Percentiles rank a stretch among this genome's conserved stretches.
phyloP scores from a whole-genome alignment of 139 green algal species.

The Closterium sp. region DNA sequence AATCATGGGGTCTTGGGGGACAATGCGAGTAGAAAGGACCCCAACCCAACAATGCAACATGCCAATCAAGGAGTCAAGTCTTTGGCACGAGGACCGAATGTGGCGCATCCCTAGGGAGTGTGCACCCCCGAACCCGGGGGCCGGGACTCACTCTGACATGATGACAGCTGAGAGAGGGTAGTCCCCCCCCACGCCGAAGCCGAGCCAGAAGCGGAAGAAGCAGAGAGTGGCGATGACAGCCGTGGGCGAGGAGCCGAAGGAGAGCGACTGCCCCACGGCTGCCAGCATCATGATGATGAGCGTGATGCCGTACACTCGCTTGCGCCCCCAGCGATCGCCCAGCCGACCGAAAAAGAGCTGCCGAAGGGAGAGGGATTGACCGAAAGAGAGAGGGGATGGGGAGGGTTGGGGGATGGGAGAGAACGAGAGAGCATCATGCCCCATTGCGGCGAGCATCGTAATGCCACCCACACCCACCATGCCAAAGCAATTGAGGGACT shows the following conservation, averaged over 20 bases:
- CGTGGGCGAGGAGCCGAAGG: constrained; percentile 23
- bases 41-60: too few species aligned
- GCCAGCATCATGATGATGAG: constrained; percentile 55
- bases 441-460: too few species aligned
- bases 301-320: constrained; percentile 51
- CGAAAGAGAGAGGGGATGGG: background rate
- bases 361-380: background rate
- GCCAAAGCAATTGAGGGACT: too few species aligned
- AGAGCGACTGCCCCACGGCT: constrained; percentile 13
- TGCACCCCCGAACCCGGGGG: too few species aligned
- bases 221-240: constrained; percentile 37
- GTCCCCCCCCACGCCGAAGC: constrained; percentile 54
- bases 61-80: too few species aligned
- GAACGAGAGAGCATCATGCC: too few species aligned
- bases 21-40: too few species aligned
- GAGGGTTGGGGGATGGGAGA: background rate
- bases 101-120: too few species aligned
- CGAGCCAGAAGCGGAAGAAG: constrained; percentile 56
- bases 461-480: too few species aligned
- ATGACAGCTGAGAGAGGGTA: constrained; percentile 56
- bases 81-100: too few species aligned
- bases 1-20: too few species aligned
- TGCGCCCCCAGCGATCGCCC: constrained; percentile 53
- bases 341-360: constrained; percentile 55
- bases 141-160: constrained; percentile 55